Evolutionary conservation across 1,284 basidiomycete genomes (phyloP), one percentile per base, ranked within the genome.

Genomic region (Exsudoporus floridanus): DNA sequence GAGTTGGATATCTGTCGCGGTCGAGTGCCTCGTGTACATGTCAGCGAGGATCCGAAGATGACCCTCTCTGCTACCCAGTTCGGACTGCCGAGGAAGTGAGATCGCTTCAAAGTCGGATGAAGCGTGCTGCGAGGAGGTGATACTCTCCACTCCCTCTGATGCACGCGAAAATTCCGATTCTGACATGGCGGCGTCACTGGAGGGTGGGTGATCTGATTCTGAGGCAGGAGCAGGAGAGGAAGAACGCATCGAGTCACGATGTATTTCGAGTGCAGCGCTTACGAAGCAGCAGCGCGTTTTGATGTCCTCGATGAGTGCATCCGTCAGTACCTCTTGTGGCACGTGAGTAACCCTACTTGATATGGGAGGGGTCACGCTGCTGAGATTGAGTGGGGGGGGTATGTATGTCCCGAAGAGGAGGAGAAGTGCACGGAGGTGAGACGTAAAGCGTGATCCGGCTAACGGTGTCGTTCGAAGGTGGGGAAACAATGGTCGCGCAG

Each of bases 261-360:
- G 64, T 19, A 63, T 64, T 43, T 77, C 75, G 36, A 88, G 73
- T 2, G 76, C 69, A 7, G 79, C 75, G 40, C 87, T 82, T 33
- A 92, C 90, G 62, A 93, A 91, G 66, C 87, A 91, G 60, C 82
- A 86, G 0, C 90, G 81, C 2, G 86, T 86, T 70, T 92, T 92
- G 54, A 93, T 85, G 56, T 92, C 86, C 68, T 94, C 91, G 30
- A 93, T 70, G n/a, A 92, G 76, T 3, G 75, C 71, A 52, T 89
- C 84, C 4, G 85, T 86, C 34, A 94, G 76, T 30, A 91, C 75
- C 60, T 90, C 88, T 63, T 80, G 78, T 4, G 91, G 90, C 1
- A 92, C 82, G 9, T 80, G 80, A 6, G 74, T 82, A 2, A 83
- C 74, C 25, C 86, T 82, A 54, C 77, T 82, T 33, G 83, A 75